Percentiles rank a stretch among this genome's conserved stretches.
These are phyloP conservation scores for Brachypodium distachyon DNA, from an alignment of 202 grass and related monocot genomes.

Conservation along the genomic window DNA sequence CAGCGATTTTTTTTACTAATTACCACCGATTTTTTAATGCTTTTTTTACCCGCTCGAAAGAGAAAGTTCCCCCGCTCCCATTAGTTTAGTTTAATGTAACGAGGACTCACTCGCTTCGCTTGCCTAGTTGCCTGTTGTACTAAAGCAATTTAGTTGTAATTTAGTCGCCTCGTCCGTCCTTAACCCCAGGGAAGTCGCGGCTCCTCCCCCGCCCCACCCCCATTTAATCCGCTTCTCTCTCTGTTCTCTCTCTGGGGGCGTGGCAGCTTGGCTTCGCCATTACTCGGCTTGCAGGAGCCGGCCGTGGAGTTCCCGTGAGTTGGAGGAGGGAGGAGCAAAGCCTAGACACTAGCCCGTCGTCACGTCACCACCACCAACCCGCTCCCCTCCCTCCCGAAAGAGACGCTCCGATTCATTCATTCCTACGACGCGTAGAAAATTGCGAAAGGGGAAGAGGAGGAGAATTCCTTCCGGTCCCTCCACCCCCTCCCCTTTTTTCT, in stretches of 20 bases:
- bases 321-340: constrained; percentile 47
- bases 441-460: neutral
- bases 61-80: neutral
- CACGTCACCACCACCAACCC: constrained; percentile 4
- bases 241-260: neutral
- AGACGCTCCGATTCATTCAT: constrained; percentile 55
- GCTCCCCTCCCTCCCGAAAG: constrained; percentile 25
- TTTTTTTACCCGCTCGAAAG: neutral
- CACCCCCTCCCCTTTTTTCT: neutral
- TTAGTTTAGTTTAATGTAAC: neutral
- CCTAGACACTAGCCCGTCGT: neutral
- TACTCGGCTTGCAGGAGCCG: constrained; percentile 48
- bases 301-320: constrained; percentile 53
- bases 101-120: too few relatives aligned
- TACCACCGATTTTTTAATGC: neutral
- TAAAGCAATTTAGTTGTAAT: constrained; percentile 33
- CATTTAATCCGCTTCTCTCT: constrained; percentile 25
- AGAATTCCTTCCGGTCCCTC: neutral
- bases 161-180: constrained; percentile 25
- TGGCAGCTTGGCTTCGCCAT: constrained; percentile 39
- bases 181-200: constrained; percentile 7
- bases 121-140: constrained; percentile 3
- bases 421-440: constrained; percentile 39
- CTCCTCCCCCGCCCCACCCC: neutral
- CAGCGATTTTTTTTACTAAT: too few relatives aligned